Base-by-base conservation (phyloP, 352 stramenopile species). In the Phytophthora lateralis region DNA sequence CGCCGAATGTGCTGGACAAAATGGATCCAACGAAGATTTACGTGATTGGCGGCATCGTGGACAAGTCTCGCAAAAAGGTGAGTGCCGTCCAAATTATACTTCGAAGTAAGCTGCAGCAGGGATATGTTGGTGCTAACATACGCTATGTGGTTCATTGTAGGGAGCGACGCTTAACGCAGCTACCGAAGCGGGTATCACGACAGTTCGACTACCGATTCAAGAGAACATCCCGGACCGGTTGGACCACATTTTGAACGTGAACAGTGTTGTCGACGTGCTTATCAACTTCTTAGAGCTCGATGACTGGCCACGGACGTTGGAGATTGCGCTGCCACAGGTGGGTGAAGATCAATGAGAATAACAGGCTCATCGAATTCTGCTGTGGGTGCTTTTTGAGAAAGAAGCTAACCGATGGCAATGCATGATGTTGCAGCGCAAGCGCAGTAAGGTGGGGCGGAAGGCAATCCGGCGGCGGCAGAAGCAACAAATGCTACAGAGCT, bases 181-280 rank as follows among this genome's bases (percentile, higher is more conserved):
- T 5, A 63, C 73, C 11, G 56, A 54, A 39, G 71, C 71, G 0
- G 80, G 82, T 1, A 72, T 93, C 44, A 60, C 60, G 15, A 91
- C 80, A 5, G 80, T 71, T 11, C 75, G 85, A 17, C 49, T 93
- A 38, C 85, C 85, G 17, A 91, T 93, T 56, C 85, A 91, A 43
- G 85, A 93, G 56, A 56, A 86, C 53, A 78, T 90, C 32, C 69
- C 73, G 3, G 72, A 89, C 53, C 76, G 85, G 3, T 59, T 87
- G 17, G 82, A 91, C 51, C 85, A 93, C 48, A 91, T 93, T 32
- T 62, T 93, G 37, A 93, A 91, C 57, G 80, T 93, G 21, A 91
- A 93, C 58, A 91, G 82, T 32, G 79, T 93, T 26, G 48, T 87
- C 15, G 82, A 91, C 27, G 80, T 90, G 50, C 71, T 92, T 32